A percentile compares a stretch with the other conserved stretches of the same genome.
Conservation (phyloP, 2,329 filamentous ascomycete species). For the Aspergillus brasiliensis region DNA sequence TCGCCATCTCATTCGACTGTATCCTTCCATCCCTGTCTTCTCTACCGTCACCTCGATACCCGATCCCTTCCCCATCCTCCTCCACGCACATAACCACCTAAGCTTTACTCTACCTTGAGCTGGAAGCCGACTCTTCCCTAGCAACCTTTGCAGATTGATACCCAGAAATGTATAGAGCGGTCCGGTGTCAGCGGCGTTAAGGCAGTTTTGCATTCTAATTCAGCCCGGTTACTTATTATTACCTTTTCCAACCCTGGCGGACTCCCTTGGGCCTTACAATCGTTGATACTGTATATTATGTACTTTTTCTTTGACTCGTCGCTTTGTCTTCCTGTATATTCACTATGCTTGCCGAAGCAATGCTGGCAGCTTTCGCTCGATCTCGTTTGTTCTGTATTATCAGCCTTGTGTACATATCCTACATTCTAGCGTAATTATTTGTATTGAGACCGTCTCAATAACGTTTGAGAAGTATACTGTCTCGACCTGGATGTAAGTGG, state of each 20-base stretch:
- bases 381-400: slow-evolving; percentile 12
- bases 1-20: slow-evolving; percentile 1
- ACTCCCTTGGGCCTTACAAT: neutral
- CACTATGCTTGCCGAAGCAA: neutral
- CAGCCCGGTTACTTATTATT: slow-evolving; percentile 13
- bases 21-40: neutral
- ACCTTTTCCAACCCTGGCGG: slow-evolving; percentile 3
- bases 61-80: neutral
- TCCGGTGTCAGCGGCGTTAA: slow-evolving; percentile 35
- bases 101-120: slow-evolving; percentile 12
- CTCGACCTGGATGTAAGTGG: too few species aligned
- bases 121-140: slow-evolving; percentile 16
- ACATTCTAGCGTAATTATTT: neutral
- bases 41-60: neutral
- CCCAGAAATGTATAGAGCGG: slow-evolving; percentile 37
- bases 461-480: neutral
- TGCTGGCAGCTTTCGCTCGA: neutral
- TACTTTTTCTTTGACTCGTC: neutral
- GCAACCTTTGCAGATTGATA: slow-evolving; percentile 33
- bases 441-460: neutral
- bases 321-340: slow-evolving; percentile 4
- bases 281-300: neutral
- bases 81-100: slow-evolving; percentile 9
- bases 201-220: slow-evolving; percentile 13
- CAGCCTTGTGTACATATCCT: slow-evolving; percentile 29